Base-by-base conservation (phyloP, 495 filamentous ascomycete genomes). In the Neurospora discreta region DNA sequence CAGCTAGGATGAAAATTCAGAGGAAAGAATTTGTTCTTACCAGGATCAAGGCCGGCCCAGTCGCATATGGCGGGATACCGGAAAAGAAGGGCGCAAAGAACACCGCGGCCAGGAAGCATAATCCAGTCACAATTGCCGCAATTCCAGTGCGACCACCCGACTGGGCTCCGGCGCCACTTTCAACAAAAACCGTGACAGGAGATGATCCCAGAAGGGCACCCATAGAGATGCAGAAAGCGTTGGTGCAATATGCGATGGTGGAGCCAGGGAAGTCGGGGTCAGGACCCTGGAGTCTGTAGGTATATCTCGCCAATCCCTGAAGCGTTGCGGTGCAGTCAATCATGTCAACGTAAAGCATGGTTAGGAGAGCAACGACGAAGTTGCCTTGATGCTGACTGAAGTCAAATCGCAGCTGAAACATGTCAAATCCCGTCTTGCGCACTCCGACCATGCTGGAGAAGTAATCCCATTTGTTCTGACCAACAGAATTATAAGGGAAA, bases 261-360 rank as follows among this genome's bases (percentile, higher is more conserved):
- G 89, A 87, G 68, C 83, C 76, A 42, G 83, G 91, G 72, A 95
- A 95, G 75, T 94, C 92, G 30, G 81, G 79, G 23, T 84, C 78
- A 8, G 78, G 79, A 7, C 78, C 78, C 20, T 90, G 87, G 73
- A 90, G 86, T 60, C 89, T 87, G 30, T 89, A 88, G 69, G 86
- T 88, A 76, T 94, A 94, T 16, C 90, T 88, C 7, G 92, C 92
- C 91, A 95, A 93, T 33, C 91, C 92, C 82, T 94, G 94, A 68
- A 90, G 78, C 5, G 88, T 90, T 41, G 88, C 88, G 7, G 88
- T 89, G 74, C 84, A 85, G 73, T 90, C 88, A 69, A 90, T 86
- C 70, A 94, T 93, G 80, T 95, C 92, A 70, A 95, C 92, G 75
- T 95, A 94, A 72, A 94, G 86, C 78, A 95, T 94, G 16, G 92